Percentiles rank a stretch among this genome's conserved stretches.
Evolutionary conservation across 2,329 filamentous ascomycete species (phyloP).

Genomic region (Pseudogymnoascus sp.): DNA sequence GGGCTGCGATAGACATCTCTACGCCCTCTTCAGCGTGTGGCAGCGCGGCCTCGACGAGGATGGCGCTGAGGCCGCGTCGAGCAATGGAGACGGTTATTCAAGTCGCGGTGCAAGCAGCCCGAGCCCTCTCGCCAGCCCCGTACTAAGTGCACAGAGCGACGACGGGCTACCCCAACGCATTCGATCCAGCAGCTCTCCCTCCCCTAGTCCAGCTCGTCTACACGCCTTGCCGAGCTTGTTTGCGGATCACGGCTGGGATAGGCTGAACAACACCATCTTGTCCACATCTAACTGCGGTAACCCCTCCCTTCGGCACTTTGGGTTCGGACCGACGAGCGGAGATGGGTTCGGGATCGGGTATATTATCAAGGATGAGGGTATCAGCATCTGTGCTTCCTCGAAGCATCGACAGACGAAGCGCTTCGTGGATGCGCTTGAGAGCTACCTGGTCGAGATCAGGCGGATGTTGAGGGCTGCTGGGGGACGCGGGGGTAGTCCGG

Average conservation of each 20-base stretch:
- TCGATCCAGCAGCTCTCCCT: constrained; percentile 33
- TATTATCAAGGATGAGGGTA: constrained; percentile 91
- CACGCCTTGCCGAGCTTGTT: constrained; percentile 65
- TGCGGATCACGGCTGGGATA: constrained; percentile 85
- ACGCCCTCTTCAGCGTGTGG: constrained; percentile 92
- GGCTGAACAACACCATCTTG: constrained; percentile 86
- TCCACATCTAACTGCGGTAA: constrained; percentile 99
- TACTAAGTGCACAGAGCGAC: background rate
- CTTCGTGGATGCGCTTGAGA: constrained; percentile 82
- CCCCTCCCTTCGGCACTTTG: constrained; percentile 87
- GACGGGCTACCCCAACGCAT: constrained; percentile 21
- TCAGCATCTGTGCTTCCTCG: constrained; percentile 84
- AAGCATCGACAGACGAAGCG: constrained; percentile 91
- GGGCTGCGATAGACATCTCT: constrained; percentile 87
- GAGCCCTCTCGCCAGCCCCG: constrained; percentile 27
- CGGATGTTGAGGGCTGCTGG: constrained; percentile 69
- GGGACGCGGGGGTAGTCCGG: constrained; percentile 41
- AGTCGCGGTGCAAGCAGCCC: constrained; percentile 31
- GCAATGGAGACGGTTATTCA: constrained; percentile 50
- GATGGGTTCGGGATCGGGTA: constrained; percentile 97
- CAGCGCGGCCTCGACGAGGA: constrained; percentile 78
- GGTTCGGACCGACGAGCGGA: constrained; percentile 87
- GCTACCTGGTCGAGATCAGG: constrained; percentile 82
- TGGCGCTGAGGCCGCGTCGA: constrained; percentile 43
- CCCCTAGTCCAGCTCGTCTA: constrained; percentile 39